Base-by-base conservation (phyloP, 345 rosid species). In the Viola odorata region DNA sequence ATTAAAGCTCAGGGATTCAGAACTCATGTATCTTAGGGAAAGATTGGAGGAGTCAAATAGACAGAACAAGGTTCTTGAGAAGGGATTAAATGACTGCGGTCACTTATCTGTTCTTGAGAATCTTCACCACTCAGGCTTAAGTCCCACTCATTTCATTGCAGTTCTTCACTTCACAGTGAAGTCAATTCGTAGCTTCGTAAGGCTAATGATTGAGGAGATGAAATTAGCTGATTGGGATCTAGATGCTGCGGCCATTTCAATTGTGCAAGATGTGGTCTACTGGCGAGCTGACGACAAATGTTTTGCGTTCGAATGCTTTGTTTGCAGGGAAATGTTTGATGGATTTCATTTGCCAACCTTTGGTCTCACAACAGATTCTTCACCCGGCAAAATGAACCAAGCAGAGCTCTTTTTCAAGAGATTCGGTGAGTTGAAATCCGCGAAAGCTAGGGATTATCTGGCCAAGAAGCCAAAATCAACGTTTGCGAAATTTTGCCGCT, bases 321-420 rank as follows among this genome's bases (percentile, higher is more conserved):
- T 87, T 38, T 84, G 91, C 76, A 84, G 77, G 62, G 76, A 80
- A 45, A 86, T 94, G 91, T 90, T 94, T 6, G 82, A 88, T 13
- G 83, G 70, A 6, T 94, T 87, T 72, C 81, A 94, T 56, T 55
- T 51, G 51, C 86, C 95, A 0, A 74, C 58, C 66, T 87, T 86
- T 70, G 76, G 80, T 5, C 61, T 72, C 39, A 50, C 65, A 8
- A 75, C 37, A 4, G 79, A 78, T 58, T 60, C 75, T 45, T 67
- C 66, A 36, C 64, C 67, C 1, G 76, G 77, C 9, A 73, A 49
- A 58, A 75, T 64, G 71, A 78, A 70, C 44, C 55, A 51, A 41
- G 74, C 32, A 5, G 77, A 63, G 65, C 7, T 55, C 58, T 90
- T 87, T 75, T 82, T 84, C 6, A 82, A 77, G 63, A 71, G 85